phyloP scores from a whole-genome alignment of 2,329 filamentous ascomycete genomes.

The Colletotrichum viniferum region DNA sequence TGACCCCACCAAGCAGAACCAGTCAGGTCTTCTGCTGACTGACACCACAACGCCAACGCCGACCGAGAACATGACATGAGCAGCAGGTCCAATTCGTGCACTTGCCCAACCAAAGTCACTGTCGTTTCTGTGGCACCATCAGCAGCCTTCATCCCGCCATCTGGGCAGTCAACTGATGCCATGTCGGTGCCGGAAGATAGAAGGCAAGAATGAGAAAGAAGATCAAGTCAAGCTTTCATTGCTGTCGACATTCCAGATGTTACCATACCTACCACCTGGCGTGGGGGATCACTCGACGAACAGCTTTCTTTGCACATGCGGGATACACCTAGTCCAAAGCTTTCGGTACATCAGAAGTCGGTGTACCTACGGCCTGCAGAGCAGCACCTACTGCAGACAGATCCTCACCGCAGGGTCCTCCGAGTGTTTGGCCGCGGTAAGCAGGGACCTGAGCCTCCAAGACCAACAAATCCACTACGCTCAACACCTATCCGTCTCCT shows the following conservation, averaged over 20 bases:
- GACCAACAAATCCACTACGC: neutral
- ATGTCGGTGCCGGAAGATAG: neutral
- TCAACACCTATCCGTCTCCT: neutral
- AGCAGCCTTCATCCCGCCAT: neutral
- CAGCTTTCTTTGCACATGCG: neutral
- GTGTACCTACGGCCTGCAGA: neutral
- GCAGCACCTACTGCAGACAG: neutral
- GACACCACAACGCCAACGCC: constrained; percentile 4
- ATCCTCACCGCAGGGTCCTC: constrained; percentile 13
- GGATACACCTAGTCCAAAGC: neutral
- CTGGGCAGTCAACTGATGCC: constrained; percentile 1
- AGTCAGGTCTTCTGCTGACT: constrained; percentile 14
- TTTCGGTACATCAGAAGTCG: neutral
- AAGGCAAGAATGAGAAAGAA: neutral
- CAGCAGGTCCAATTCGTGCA: neutral
- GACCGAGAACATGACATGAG: constrained; percentile 14
- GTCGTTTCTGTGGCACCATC: constrained; percentile 1
- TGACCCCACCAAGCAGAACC: neutral
- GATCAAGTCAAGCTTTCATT: neutral
- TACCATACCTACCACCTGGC: neutral
- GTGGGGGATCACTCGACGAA: neutral
- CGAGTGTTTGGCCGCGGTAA: neutral
- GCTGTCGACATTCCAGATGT: neutral
- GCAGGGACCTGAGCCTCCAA: constrained; percentile 9
- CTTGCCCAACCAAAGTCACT: constrained; percentile 4